Percentiles rank a stretch among this genome's conserved stretches.
Conservation (phyloP, 805 yeast species). For the Saturnispora serradocipensis region DNA sequence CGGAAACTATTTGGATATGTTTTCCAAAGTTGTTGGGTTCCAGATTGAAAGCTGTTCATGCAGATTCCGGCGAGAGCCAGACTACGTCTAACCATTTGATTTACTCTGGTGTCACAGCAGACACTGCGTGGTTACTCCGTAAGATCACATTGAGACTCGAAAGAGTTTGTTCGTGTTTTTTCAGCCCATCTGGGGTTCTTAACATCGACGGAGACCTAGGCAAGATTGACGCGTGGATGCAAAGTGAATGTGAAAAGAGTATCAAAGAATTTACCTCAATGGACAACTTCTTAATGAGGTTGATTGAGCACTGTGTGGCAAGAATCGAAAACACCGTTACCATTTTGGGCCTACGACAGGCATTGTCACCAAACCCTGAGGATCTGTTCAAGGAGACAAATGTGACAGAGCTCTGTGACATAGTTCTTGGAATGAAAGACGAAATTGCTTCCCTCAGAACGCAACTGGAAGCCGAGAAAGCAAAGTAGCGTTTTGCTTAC, state of each 20-base stretch:
- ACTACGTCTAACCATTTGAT: slow-evolving; percentile 20
- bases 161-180: slow-evolving; percentile 40
- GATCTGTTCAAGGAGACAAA: not conserved
- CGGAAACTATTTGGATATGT: slow-evolving; percentile 72
- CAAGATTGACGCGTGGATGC: slow-evolving; percentile 13
- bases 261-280: slow-evolving; percentile 4
- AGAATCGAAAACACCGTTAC: slow-evolving; percentile 57
- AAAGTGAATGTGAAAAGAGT: slow-evolving; percentile 15
- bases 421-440: slow-evolving; percentile 4
- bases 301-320: slow-evolving; percentile 57
- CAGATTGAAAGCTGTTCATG: slow-evolving; percentile 39
- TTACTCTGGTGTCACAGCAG: slow-evolving; percentile 24
- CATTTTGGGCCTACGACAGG: slow-evolving; percentile 31
- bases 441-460: slow-evolving; percentile 7
- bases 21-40: slow-evolving; percentile 60
- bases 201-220: slow-evolving; percentile 15
- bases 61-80: slow-evolving; percentile 23
- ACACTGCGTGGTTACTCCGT: slow-evolving; percentile 34
- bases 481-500: not conserved
- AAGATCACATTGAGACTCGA: slow-evolving; percentile 50
- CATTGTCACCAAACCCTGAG: not conserved
- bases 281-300: slow-evolving; percentile 40
- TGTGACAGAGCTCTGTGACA: slow-evolving; percentile 4
- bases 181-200: slow-evolving; percentile 31
- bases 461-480: not conserved